Evolutionary conservation across 257 asterid species (phyloP).

Genomic region (Solanum commersonii): DNA sequence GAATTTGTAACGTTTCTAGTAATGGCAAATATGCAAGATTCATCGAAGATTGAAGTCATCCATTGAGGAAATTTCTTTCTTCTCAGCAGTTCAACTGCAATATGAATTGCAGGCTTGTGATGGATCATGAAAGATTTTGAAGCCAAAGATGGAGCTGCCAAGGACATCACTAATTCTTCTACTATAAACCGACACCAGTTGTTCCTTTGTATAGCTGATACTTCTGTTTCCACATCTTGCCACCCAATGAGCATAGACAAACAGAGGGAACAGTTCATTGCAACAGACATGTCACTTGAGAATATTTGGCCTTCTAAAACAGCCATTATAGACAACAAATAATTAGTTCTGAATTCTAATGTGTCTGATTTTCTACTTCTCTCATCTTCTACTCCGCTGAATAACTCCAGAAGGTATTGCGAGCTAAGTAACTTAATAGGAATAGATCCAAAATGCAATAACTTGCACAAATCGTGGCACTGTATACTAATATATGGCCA

Average conservation of each 20-base stretch:
- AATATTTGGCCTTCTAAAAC: conserved; percentile 68
- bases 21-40: conserved; percentile 39
- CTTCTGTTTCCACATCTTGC: conserved; percentile 34
- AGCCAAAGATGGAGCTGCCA: conserved; percentile 51
- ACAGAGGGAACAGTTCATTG: conserved; percentile 61
- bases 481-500: conserved; percentile 41
- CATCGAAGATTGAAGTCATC: conserved; percentile 53
- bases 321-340: conserved; percentile 41
- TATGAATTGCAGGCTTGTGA: conserved; percentile 56
- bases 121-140: conserved; percentile 34
- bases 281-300: conserved; percentile 44
- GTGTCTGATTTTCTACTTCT: conserved; percentile 18
- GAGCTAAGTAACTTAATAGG: conserved; percentile 58
- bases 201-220: conserved; percentile 13
- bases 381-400: conserved; percentile 35
- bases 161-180: conserved; percentile 74
- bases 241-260: conserved; percentile 49
- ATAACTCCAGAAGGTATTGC: conserved; percentile 58
- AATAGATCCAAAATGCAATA: conserved; percentile 79
- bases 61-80: conserved; percentile 37
- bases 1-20: conserved; percentile 42
- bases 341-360: conserved; percentile 30
- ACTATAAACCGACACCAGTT: conserved; percentile 72
- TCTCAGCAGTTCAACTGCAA: conserved; percentile 60
- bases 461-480: conserved; percentile 71